Conservation (phyloP, 2,329 filamentous ascomycete genomes). For the Aureobasidium namibiae region DNA sequence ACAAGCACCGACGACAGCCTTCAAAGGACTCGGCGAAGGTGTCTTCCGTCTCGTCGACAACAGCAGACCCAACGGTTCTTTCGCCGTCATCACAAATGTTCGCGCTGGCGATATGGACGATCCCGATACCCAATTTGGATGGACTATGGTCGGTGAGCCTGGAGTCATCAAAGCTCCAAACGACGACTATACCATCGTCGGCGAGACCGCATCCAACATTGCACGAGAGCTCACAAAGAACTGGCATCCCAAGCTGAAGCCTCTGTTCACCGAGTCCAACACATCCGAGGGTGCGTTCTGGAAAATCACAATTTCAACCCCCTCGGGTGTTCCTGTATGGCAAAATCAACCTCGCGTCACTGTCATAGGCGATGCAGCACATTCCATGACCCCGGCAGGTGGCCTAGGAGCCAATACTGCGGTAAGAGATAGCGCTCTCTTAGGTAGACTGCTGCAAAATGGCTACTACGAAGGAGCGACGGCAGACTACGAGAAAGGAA, state of each 20-base stretch:
- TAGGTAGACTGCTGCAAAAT: slow-evolving; percentile 45
- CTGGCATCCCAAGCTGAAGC: slow-evolving; percentile 50
- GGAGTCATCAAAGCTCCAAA: slow-evolving; percentile 52
- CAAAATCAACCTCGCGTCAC: slow-evolving; percentile 50
- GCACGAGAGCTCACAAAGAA: slow-evolving; percentile 46
- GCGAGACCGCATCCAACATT: slow-evolving; percentile 48
- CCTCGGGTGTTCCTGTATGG: slow-evolving; percentile 54
- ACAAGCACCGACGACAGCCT: slow-evolving; percentile 54
- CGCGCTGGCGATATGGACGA: slow-evolving; percentile 52
- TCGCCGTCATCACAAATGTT: slow-evolving; percentile 57
- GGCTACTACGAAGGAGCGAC: slow-evolving; percentile 37
- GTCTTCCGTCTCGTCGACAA: slow-evolving; percentile 50
- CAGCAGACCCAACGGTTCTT: slow-evolving; percentile 36
- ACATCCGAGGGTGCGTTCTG: slow-evolving; percentile 53
- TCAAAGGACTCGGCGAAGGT: slow-evolving; percentile 54
- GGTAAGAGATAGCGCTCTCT: slow-evolving; percentile 45
- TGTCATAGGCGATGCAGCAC: slow-evolving; percentile 50
- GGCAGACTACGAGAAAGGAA: slow-evolving; percentile 30
- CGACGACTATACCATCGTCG: slow-evolving; percentile 52
- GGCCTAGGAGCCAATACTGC: slow-evolving; percentile 53
- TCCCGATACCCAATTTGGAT: slow-evolving; percentile 50
- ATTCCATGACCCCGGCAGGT: slow-evolving; percentile 47
- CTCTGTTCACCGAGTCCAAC: slow-evolving; percentile 52
- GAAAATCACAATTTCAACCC: slow-evolving; percentile 58
- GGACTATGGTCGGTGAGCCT: slow-evolving; percentile 53